These are phyloP conservation scores for Arachis stenosperma DNA, from an alignment of 306 rosid species.

Conservation along the genomic window DNA sequence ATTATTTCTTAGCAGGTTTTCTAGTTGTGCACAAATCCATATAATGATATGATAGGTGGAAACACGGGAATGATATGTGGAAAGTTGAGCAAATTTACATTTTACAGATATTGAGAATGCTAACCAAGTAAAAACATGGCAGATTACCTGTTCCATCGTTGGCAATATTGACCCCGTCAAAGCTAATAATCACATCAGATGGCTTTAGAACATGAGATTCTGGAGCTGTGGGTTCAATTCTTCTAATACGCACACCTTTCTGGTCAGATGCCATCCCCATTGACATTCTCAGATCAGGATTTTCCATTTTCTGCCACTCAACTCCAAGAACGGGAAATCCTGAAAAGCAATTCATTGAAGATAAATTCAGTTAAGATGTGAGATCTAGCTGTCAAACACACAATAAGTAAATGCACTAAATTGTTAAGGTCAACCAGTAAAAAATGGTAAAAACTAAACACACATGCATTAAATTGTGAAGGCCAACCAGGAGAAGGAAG, in stretches of 20 bases:
- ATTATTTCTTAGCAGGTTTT: neutral
- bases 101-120: neutral
- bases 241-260: slow-evolving; percentile 87
- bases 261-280: slow-evolving; percentile 77
- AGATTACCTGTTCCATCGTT: slow-evolving; percentile 82
- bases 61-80: neutral
- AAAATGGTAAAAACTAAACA: no score
- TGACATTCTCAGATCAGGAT: slow-evolving; percentile 74
- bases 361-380: slow-evolving; percentile 3
- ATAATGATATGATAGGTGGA: neutral
- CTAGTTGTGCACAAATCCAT: neutral
- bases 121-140: neutral
- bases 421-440: neutral
- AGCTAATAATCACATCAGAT: slow-evolving; percentile 77
- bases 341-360: slow-evolving; percentile 30
- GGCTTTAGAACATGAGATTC: slow-evolving; percentile 78
- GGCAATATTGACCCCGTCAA: slow-evolving; percentile 76
- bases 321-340: slow-evolving; percentile 89
- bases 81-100: neutral
- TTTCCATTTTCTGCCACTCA: slow-evolving; percentile 96
- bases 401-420: slow-evolving; percentile 13
- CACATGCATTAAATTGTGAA: neutral
- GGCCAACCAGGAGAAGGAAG: slow-evolving; percentile 8
- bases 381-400: slow-evolving; percentile 12
- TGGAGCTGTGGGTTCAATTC: slow-evolving; percentile 82